Base-by-base conservation (phyloP, 208 protist genomes). In the Leishmania tarentolae region DNA sequence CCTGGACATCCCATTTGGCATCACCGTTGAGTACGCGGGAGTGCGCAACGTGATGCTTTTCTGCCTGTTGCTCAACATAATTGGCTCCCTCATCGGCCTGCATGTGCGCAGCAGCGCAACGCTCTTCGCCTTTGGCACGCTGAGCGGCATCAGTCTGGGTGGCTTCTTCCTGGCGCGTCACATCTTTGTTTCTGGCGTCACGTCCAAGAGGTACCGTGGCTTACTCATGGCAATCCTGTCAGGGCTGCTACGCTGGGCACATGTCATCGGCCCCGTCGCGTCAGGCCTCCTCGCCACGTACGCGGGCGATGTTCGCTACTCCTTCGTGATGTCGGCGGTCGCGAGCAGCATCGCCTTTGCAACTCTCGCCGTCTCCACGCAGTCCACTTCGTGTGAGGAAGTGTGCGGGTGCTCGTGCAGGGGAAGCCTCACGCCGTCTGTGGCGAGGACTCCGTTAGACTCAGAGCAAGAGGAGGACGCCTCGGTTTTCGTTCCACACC, bases 101-200 rank as follows among this genome's bases (percentile, higher is more conserved):
- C 47, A 59, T 9, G 75, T 91, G 37, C 78, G 47, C 6, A 85
- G 66, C 63, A 24, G 52, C 40, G 24, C 72, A 6, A 83, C 82
- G 42, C 84, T 95, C 35, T 66, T 74, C 5, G 11, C 78, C 46
- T 97, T 91, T 79, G 91, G 91, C 77, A 76, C 91, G 1, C 65
- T 95, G n/a, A 92, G 89, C 75, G 92, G 93, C 2, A 78, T 88
- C 75, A 95, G 92, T 13, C 86, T 91, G 47, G 93, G 94, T 19
- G 86, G 83, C 57, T 96, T 95, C 83, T 96, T 98, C 77, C 81
- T 98, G 2, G 75, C 93, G 37, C 92, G 92, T 0, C 93, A 96
- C 87, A 94, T 98, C 44, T 95, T 96, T 53, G 93, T 95, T 24
- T 77, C 92, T 15, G 81, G 87, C 7, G 88, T 94, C 44, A 84